phyloP scores from a whole-genome alignment of 768 basidiomycete species.

The Botryobasidium botryosum region DNA sequence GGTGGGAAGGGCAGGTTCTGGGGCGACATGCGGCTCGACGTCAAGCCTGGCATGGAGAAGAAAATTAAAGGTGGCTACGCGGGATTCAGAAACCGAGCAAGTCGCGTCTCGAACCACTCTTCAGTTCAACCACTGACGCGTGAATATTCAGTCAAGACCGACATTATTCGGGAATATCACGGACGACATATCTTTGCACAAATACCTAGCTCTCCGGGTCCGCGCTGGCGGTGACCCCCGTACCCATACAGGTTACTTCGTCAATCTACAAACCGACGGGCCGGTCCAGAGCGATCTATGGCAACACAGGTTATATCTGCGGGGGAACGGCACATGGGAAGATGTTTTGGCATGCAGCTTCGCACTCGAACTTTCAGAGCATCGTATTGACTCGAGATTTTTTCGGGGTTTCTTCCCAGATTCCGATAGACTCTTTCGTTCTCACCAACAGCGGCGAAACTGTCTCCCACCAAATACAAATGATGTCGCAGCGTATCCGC shows the following conservation, averaged over 20 bases:
- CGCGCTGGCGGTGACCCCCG: conserved; percentile 60
- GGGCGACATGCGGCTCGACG: conserved; percentile 59
- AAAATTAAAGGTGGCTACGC: conserved; percentile 75
- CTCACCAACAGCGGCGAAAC: conserved; percentile 26
- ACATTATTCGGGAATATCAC: conserved; percentile 72
- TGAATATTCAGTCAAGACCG: conserved; percentile 36
- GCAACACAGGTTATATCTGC: conserved; percentile 83
- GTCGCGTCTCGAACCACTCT: conserved; percentile 9
- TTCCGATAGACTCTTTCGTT: conserved; percentile 47
- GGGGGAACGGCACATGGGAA: conserved; percentile 53
- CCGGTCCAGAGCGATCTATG: conserved; percentile 71
- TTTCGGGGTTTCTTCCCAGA: conserved; percentile 27
- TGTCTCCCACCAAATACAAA: conserved; percentile 35
- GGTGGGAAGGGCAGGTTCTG: conserved; percentile 45
- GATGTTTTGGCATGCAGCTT: conserved; percentile 46
- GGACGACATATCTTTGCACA: conserved; percentile 70
- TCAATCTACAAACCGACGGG: conserved; percentile 84
- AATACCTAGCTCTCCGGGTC: conserved; percentile 65
- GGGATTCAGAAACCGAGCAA: conserved; percentile 73
- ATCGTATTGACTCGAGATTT: not conserved
- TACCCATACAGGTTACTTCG: conserved; percentile 73
- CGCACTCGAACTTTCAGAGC: not conserved
- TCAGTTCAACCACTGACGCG: not conserved
- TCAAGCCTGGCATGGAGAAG: conserved; percentile 47
- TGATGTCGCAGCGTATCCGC: conserved; percentile 58